These are phyloP conservation scores for Urtica urens DNA, from an alignment of 306 rosid genomes.

Conservation along the genomic window DNA sequence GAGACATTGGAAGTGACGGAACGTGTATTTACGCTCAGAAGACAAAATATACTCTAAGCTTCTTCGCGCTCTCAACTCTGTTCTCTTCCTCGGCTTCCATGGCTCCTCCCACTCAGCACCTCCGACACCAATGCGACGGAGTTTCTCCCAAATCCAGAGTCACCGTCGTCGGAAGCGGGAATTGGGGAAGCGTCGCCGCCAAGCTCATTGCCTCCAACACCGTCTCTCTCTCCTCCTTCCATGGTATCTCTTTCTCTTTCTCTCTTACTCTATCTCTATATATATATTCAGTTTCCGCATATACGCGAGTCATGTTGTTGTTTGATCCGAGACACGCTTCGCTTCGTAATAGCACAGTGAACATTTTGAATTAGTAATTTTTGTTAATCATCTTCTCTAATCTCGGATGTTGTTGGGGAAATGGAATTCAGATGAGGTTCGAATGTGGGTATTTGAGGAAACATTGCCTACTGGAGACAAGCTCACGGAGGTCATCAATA, in stretches of 20 bases:
- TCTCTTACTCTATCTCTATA: background rate
- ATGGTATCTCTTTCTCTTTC: constrained; percentile 32
- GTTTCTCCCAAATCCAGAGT: constrained; percentile 45
- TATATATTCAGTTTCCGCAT: background rate
- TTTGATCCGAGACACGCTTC: no score
- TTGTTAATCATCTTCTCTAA: no score
- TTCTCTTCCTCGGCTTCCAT: constrained; percentile 31
- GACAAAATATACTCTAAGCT: no score
- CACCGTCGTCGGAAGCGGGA: constrained; percentile 83
- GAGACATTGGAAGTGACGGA: constrained; percentile 33
- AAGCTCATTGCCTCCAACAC: constrained; percentile 89
- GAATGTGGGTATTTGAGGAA: constrained; percentile 95
- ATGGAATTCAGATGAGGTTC: constrained; percentile 64
- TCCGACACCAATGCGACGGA: constrained; percentile 19
- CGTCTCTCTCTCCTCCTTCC: constrained; percentile 37
- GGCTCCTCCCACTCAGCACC: constrained; percentile 15
- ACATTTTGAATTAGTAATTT: background rate
- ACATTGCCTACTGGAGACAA: constrained; percentile 62
- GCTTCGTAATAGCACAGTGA: no score
- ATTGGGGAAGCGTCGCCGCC: constrained; percentile 92
- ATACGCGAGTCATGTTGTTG: no score
- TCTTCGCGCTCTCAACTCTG: no score
- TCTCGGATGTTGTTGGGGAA: background rate
- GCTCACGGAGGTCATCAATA: constrained; percentile 70
- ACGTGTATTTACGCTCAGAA: no score